Conservation (phyloP, 495 filamentous ascomycete genomes). For the Haplographium delicatum region DNA sequence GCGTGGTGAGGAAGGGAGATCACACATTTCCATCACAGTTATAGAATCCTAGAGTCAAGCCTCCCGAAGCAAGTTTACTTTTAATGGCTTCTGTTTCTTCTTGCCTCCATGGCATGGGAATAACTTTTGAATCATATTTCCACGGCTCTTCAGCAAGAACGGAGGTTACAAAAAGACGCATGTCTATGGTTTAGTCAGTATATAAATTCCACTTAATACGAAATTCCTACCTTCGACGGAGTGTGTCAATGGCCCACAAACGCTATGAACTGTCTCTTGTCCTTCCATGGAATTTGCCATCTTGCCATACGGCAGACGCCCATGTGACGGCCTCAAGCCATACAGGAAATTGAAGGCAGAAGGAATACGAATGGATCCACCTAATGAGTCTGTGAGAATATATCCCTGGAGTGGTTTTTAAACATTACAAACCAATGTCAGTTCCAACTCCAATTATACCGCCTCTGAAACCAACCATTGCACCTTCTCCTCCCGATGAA, state of each 20-base stretch:
- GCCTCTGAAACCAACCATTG: conserved; percentile 40
- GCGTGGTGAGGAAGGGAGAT: conserved; percentile 4
- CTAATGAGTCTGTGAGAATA: conserved; percentile 30
- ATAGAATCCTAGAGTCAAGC: conserved; percentile 50
- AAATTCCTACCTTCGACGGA: conserved; percentile 40
- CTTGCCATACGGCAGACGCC: conserved; percentile 53
- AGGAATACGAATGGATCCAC: conserved; percentile 63
- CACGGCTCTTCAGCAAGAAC: conserved; percentile 56
- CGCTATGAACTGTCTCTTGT: conserved; percentile 44
- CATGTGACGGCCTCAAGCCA: conserved; percentile 51
- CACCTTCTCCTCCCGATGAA: conserved; percentile 55
- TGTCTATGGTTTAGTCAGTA: conserved; percentile 42
- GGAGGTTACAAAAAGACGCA: conserved; percentile 57
- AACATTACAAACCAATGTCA: conserved; percentile 51
- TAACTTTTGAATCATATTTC: conserved; percentile 53
- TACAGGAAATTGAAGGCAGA: conserved; percentile 54
- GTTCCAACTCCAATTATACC: conserved; percentile 47
- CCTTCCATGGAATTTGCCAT: conserved; percentile 45
- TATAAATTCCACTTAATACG: conserved; percentile 38
- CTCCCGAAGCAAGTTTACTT: conserved; percentile 24
- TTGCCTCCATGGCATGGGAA: conserved; percentile 55
- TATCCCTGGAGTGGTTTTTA: neutral
- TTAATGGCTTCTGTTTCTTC: conserved; percentile 24
- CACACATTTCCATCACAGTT: conserved; percentile 54
- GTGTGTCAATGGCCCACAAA: conserved; percentile 33